Evolutionary conservation across 192 early-diverging fungal species (phyloP), one percentile per base, ranked within the genome.

Genomic region (Allomyces arbusculus): DNA sequence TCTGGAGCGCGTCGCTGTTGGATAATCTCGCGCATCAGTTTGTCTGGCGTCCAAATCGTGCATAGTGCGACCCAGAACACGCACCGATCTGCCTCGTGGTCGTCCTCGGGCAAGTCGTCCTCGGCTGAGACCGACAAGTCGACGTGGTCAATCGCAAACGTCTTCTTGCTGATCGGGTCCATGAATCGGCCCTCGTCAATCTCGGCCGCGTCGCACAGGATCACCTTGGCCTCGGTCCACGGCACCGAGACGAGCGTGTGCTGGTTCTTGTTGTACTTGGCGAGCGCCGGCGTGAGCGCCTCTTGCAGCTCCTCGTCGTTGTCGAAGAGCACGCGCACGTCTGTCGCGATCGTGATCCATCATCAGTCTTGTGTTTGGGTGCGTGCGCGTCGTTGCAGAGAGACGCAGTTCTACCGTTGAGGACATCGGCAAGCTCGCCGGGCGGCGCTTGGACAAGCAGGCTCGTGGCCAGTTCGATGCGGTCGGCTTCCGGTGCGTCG

Each of bases 351-450:
- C 16, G 63, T 44, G 26, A 14, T 65, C 3, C 45, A 68, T 61
- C 20, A 71, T 24, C 22, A 62, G 24, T 24, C 23, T 23, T 19
- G 50, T 44, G 23, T 23, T 23, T 62, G 43, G 64, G 40, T 40
- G 26, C 26, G 26, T 24, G 16, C 58, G 65, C 20, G 10, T 19
- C 70, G 61, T 44, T 63, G 62, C n/a, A n/a, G 22, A 44, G 12
- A 66, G 19, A 24, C 5, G 61, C 44, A 16, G 64, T 20, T 61
- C 62, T 82, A 94, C 92, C 93, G 68, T 94, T 94, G 69, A 90
- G 92, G 25, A 99, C 94, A 76, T 95, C 90, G 76, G 89, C 89
- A 10, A 95, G 82, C 80, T 99, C 92, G 12, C 50, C 50, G 1
- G 50, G 50, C 50, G 50, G 50, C 50, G 50, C 50, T 6, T 58